Evolutionary conservation across 179 eudicot species (phyloP).

Genomic region (Corrigiola litoralis): DNA sequence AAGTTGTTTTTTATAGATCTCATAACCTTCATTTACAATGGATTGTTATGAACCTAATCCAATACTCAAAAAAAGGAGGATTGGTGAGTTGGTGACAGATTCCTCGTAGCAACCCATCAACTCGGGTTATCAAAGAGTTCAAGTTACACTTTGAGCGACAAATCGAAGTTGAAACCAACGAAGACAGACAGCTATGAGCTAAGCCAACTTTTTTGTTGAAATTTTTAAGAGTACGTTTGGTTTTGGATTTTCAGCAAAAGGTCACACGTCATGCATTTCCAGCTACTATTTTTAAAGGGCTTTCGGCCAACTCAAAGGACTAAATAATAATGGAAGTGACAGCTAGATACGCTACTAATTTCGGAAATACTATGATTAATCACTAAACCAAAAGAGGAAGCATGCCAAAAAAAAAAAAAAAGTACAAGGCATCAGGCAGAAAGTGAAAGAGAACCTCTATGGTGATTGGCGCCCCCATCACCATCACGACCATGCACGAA

Average conservation of each 20-base stretch:
- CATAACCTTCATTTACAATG: background rate
- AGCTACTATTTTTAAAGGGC: background rate
- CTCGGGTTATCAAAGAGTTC: background rate
- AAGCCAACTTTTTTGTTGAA: background rate
- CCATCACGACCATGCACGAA: slow-evolving; percentile 4
- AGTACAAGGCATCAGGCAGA: background rate
- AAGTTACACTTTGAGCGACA: slow-evolving; percentile 7
- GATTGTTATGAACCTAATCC: background rate
- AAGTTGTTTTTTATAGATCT: background rate
- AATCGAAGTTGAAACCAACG: slow-evolving; percentile 16
- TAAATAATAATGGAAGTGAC: slow-evolving; percentile 9
- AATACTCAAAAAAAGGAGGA: background rate
- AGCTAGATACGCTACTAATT: slow-evolving; percentile 7
- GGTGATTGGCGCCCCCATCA: slow-evolving; percentile 1
- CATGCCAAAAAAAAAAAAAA: background rate
- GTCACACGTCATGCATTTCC: background rate
- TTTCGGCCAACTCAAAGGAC: background rate
- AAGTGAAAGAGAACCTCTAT: background rate
- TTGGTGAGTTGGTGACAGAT: slow-evolving; percentile 20
- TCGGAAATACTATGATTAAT: slow-evolving; percentile 17
- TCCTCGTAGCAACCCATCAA: slow-evolving; percentile 15
- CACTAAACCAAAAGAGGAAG: slow-evolving; percentile 2
- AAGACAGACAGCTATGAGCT: background rate
- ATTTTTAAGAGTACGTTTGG: background rate
- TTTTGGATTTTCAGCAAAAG: slow-evolving; percentile 3